These are phyloP conservation scores for Cyberlindnera maritima DNA, from an alignment of 805 yeast genomes.

Conservation along the genomic window DNA sequence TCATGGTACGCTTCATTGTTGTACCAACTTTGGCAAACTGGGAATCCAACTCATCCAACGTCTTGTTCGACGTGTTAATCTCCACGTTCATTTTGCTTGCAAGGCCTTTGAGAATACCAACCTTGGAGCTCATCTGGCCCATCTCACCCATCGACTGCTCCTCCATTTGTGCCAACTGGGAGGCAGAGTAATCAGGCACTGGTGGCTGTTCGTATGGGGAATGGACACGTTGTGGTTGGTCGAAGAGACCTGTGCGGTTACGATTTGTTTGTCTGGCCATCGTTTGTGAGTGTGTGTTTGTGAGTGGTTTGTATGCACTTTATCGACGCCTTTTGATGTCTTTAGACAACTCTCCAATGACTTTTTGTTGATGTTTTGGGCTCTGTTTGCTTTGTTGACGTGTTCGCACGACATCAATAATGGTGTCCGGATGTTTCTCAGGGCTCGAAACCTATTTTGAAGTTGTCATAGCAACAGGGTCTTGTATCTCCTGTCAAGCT, in stretches of 20 bases:
- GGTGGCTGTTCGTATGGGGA: slow-evolving; percentile 41
- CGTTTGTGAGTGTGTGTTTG: background rate
- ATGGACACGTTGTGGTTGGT: slow-evolving; percentile 31
- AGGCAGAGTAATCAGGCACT: slow-evolving; percentile 45
- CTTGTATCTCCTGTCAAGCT: no score
- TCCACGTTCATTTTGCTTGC: slow-evolving; percentile 63
- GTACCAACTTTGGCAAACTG: slow-evolving; percentile 46
- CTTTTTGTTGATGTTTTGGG: background rate
- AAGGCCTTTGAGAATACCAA: slow-evolving; percentile 52
- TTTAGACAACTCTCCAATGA: no score
- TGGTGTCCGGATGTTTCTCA: slow-evolving; percentile 20
- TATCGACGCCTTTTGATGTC: no score
- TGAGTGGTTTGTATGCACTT: background rate
- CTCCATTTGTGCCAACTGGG: slow-evolving; percentile 57
- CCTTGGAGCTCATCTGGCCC: slow-evolving; percentile 50
- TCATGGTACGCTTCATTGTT: slow-evolving; percentile 50
- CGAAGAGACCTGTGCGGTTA: slow-evolving; percentile 25
- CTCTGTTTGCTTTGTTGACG: background rate
- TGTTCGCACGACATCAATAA: background rate
- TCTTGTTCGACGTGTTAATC: slow-evolving; percentile 49
- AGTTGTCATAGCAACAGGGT: background rate
- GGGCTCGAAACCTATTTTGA: background rate
- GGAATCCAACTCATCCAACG: slow-evolving; percentile 40
- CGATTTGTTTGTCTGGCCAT: slow-evolving; percentile 13
- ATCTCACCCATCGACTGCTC: slow-evolving; percentile 63